These are phyloP conservation scores for Luffa acutangula DNA, from an alignment of 306 rosid species.

Conservation along the genomic window DNA sequence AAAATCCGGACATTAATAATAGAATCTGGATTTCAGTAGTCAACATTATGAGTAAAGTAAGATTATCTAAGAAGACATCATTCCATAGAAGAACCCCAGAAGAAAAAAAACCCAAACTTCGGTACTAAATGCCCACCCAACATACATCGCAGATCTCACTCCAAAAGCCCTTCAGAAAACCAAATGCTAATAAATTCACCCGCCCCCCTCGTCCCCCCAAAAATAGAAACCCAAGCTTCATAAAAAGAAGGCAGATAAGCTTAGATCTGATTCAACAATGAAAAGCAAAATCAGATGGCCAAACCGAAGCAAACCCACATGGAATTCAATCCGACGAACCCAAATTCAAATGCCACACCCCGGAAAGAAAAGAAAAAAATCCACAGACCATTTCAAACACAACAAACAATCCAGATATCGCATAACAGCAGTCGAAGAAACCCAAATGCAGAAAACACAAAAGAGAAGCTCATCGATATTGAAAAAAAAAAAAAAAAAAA, in stretches of 20 bases:
- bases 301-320: constrained; percentile 23
- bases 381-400: background rate
- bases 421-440: constrained; percentile 13
- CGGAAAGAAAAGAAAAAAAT: background rate
- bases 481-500: background rate
- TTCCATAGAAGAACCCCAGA: constrained; percentile 16
- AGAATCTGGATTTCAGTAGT: constrained; percentile 23
- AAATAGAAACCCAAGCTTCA: constrained; percentile 12
- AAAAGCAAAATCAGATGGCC: constrained; percentile 23
- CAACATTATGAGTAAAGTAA: constrained; percentile 13
- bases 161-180: constrained; percentile 18
- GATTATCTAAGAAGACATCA: constrained; percentile 1
- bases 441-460: constrained; percentile 21
- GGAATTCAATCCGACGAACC: constrained; percentile 19
- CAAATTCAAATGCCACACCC: constrained; percentile 34
- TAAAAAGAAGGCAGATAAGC: constrained; percentile 19
- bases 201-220: background rate
- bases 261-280: constrained; percentile 65
- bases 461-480: constrained; percentile 19
- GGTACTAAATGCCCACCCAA: constrained; percentile 13
- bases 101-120: constrained; percentile 18
- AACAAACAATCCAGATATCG: constrained; percentile 13
- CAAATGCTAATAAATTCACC: constrained; percentile 12
- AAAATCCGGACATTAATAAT: constrained; percentile 12
- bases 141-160: constrained; percentile 48